These are phyloP conservation scores for Fusarium sp. DNA, from an alignment of 2,329 filamentous ascomycete species.

Conservation along the genomic window DNA sequence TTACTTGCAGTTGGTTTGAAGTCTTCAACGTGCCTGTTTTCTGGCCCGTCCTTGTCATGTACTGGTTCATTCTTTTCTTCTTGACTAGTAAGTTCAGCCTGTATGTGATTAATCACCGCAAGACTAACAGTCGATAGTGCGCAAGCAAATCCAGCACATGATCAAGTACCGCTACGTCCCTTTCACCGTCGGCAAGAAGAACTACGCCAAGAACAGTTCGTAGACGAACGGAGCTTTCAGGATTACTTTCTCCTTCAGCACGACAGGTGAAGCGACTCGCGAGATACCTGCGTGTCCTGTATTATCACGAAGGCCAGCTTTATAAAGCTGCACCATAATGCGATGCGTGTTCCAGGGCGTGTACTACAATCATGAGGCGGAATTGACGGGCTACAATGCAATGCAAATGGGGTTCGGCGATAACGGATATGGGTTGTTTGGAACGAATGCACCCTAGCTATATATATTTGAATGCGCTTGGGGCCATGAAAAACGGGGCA, in stretches of 20 bases:
- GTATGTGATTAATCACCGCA: neutral
- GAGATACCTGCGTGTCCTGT: conserved; percentile 42
- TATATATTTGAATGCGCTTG: conserved; percentile 45
- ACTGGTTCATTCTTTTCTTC: conserved; percentile 97
- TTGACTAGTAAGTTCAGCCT: conserved; percentile 82
- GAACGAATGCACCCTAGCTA: conserved; percentile 28
- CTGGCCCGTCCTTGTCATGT: conserved; percentile 98
- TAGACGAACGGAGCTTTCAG: conserved; percentile 38
- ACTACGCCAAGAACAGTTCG: conserved; percentile 75
- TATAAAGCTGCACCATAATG: conserved; percentile 46
- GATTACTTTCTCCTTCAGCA: conserved; percentile 39
- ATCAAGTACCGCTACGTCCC: conserved; percentile 99
- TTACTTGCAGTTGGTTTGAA: conserved; percentile 91
- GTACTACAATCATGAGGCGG: conserved; percentile 42
- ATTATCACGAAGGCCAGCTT: conserved; percentile 43
- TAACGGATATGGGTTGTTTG: conserved; percentile 28
- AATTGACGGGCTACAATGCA: conserved; percentile 29
- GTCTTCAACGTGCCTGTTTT: conserved; percentile 98
- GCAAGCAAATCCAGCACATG: conserved; percentile 99
- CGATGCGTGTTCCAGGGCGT: conserved; percentile 38
- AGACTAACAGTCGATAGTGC: conserved; percentile 69
- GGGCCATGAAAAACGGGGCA: conserved; percentile 31
- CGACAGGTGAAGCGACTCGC: conserved; percentile 18
- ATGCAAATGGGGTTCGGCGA: conserved; percentile 31
- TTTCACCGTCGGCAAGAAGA: conserved; percentile 90